Evolutionary conservation across 2,329 filamentous ascomycete species (phyloP).

Genomic region (Claviceps spartinae): DNA sequence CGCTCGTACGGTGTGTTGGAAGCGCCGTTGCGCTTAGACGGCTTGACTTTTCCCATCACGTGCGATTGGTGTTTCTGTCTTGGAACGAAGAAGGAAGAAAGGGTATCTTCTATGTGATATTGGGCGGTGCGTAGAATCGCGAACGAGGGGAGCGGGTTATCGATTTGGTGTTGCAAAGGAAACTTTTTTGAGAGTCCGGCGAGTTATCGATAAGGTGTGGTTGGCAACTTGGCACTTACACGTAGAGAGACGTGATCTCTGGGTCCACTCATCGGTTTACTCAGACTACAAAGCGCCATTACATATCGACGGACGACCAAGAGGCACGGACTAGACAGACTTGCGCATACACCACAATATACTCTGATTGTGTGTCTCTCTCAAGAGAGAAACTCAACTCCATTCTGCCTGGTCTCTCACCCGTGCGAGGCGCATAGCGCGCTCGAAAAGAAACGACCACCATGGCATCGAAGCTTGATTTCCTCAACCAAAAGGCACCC

Average conservation of each 20-base stretch:
- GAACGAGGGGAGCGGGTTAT: not conserved
- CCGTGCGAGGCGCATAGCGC: conserved; percentile 2
- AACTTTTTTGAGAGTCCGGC: conserved; percentile 1
- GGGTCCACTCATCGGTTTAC: not conserved
- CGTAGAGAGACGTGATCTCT: too few relatives aligned
- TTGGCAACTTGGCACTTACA: too few relatives aligned
- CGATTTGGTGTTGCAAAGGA: conserved; percentile 1
- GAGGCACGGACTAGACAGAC: not conserved
- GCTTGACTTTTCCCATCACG: conserved; percentile 39
- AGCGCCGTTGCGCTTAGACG: conserved; percentile 38
- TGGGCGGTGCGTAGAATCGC: conserved; percentile 2
- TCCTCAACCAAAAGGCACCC: conserved; percentile 72
- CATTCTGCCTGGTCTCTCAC: not conserved
- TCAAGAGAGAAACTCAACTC: not conserved
- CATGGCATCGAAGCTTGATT: conserved; percentile 55
- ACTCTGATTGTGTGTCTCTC: too few relatives aligned
- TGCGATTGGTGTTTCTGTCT: not conserved
- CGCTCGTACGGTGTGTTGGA: conserved; percentile 30
- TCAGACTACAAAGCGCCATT: not conserved
- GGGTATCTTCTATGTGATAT: not conserved
- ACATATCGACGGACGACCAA: not conserved
- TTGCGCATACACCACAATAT: too few relatives aligned
- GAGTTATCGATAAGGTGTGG: conserved; percentile 12
- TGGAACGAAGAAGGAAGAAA: too few relatives aligned
- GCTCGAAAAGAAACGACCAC: not conserved